phyloP scores from a whole-genome alignment of 352 stramenopile species.

The Phytophthora europaea region DNA sequence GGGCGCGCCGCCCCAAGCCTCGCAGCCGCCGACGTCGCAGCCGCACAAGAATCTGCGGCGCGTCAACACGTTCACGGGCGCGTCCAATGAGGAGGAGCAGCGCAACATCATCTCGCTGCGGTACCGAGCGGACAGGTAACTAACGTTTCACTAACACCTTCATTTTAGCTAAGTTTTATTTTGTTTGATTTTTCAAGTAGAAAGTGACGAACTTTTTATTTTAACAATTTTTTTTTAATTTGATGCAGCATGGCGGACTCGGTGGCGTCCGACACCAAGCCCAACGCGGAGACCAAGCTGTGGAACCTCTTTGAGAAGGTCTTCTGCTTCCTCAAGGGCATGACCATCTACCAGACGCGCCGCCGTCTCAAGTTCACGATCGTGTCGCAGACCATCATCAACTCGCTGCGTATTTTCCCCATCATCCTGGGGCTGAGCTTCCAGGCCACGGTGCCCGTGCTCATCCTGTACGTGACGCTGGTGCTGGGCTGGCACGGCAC shows the following conservation, averaged over 20 bases:
- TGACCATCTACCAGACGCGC: conserved; percentile 89
- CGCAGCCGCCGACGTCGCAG: conserved; percentile 30
- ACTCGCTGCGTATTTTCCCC: conserved; percentile 86
- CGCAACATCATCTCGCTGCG: conserved; percentile 90
- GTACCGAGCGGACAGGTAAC: conserved; percentile 79
- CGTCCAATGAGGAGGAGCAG: conserved; percentile 77
- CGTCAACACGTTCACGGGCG: conserved; percentile 77
- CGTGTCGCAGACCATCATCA: conserved; percentile 85
- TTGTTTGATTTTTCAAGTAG: neutral
- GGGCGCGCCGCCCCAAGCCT: conserved; percentile 1
- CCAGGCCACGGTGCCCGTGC: conserved; percentile 81
- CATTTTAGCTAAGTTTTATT: conserved; percentile 1
- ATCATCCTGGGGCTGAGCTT: conserved; percentile 90
- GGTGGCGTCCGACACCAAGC: conserved; percentile 70
- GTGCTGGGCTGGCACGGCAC: conserved; percentile 90
- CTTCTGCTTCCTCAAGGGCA: conserved; percentile 91
- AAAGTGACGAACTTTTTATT: conserved; percentile 1
- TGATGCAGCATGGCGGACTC: conserved; percentile 78
- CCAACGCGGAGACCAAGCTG: conserved; percentile 69
- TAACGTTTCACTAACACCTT: neutral
- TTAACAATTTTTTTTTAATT: conserved; percentile 7
- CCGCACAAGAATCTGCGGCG: conserved; percentile 63
- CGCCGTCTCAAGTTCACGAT: conserved; percentile 90
- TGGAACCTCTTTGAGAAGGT: conserved; percentile 87
- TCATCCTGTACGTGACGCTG: conserved; percentile 89